Percentiles rank a stretch among this genome's conserved stretches.
Conservation (phyloP, 2,329 filamentous ascomycete genomes). For the Neoscytalidium dimidiatum region DNA sequence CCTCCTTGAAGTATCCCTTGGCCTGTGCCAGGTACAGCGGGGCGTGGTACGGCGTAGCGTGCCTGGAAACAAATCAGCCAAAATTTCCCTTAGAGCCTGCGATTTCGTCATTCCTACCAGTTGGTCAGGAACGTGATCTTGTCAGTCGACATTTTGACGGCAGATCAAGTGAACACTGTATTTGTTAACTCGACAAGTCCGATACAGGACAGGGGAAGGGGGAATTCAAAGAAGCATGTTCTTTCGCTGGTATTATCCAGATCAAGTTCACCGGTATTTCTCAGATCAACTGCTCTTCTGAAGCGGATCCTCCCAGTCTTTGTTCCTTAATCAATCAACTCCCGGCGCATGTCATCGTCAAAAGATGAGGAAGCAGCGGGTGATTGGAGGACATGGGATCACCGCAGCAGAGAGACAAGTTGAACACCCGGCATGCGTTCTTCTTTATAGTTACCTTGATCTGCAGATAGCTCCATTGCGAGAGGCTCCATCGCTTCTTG, state of each 20-base stretch:
- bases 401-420: slow-evolving; percentile 12
- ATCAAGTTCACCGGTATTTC: slow-evolving; percentile 84
- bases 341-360: background rate
- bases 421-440: slow-evolving; percentile 46
- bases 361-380: slow-evolving; percentile 21
- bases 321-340: slow-evolving; percentile 27
- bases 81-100: slow-evolving; percentile 15
- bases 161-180: slow-evolving; percentile 48
- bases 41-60: slow-evolving; percentile 79
- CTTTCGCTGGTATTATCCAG: slow-evolving; percentile 87
- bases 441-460: slow-evolving; percentile 45
- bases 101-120: slow-evolving; percentile 57
- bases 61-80: slow-evolving; percentile 52
- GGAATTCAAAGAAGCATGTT: slow-evolving; percentile 70
- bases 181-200: slow-evolving; percentile 50
- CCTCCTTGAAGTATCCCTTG: slow-evolving; percentile 73
- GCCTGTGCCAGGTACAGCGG: slow-evolving; percentile 76
- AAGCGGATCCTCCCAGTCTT: slow-evolving; percentile 6
- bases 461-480: slow-evolving; percentile 39
- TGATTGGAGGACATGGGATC: slow-evolving; percentile 7
- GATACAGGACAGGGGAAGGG: slow-evolving; percentile 30
- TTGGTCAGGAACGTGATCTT: slow-evolving; percentile 86
- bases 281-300: slow-evolving; percentile 57
- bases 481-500: slow-evolving; percentile 21
- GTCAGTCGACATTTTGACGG: slow-evolving; percentile 72